phyloP scores from a whole-genome alignment of 2,329 filamentous ascomycete genomes.

The Fusarium duplospermum region DNA sequence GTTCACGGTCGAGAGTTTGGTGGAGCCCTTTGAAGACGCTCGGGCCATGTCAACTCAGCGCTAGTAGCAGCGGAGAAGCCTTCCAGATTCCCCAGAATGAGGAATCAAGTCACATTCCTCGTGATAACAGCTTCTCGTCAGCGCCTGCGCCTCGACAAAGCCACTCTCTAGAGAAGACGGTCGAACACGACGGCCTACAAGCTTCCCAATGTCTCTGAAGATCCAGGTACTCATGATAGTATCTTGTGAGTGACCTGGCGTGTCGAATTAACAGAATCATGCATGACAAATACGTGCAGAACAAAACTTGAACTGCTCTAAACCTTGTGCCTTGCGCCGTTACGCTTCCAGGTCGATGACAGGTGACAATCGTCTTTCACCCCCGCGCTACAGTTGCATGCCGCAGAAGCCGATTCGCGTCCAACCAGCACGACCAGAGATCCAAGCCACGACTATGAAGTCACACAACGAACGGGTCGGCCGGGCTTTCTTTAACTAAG shows the following conservation, averaged over 20 bases:
- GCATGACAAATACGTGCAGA: neutral
- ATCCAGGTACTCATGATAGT: neutral
- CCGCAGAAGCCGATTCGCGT: conserved; percentile 9
- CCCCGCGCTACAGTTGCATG: neutral
- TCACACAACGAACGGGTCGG: conserved; percentile 27
- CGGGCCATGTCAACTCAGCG: neutral
- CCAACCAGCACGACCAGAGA: conserved; percentile 14
- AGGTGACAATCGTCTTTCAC: neutral
- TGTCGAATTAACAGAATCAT: neutral
- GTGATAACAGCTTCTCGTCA: conserved; percentile 8
- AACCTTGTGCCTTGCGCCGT: neutral
- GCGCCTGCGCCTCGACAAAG: conserved; percentile 27
- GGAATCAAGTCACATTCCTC: conserved; percentile 29
- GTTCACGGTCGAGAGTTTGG: neutral
- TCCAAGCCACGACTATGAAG: conserved; percentile 39
- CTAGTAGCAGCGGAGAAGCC: neutral
- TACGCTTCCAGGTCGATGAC: neutral
- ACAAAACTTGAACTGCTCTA: neutral
- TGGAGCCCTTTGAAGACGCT: conserved; percentile 11
- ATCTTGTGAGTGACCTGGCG: neutral
- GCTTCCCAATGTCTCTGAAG: neutral
- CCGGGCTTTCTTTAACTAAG: conserved; percentile 1
- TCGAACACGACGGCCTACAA: neutral
- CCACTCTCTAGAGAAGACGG: conserved; percentile 4
- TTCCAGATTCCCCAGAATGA: neutral